Percentiles rank a stretch among this genome's conserved stretches.
Evolutionary conservation across 768 basidiomycete genomes (phyloP).

Genomic region (Cyclocybe cylindracea): DNA sequence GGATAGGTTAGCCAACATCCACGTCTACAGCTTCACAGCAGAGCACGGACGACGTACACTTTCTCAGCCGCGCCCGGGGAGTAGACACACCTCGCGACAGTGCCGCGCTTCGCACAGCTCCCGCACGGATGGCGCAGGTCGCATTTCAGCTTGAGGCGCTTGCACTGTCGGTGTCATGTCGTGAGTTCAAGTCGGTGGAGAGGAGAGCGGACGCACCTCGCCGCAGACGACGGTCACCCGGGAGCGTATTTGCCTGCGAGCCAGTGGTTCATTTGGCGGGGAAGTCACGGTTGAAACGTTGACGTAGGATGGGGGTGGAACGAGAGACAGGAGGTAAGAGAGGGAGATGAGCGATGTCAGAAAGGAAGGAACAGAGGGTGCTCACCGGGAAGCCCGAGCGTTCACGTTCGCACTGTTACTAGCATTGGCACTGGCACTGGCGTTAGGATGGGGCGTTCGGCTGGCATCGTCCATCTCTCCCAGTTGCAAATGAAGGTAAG

Average conservation of each 20-base stretch:
- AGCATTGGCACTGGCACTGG: too few relatives aligned
- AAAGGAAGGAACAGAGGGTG: too few relatives aligned
- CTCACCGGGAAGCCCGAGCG: too few relatives aligned
- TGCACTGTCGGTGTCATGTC: conserved; percentile 61
- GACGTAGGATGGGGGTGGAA: conserved; percentile 3
- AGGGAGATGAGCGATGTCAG: too few relatives aligned
- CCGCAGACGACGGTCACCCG: conserved; percentile 81
- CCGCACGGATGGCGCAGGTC: conserved; percentile 78
- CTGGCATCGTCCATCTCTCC: too few relatives aligned
- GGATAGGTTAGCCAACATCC: too few relatives aligned
- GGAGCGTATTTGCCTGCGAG: conserved; percentile 57
- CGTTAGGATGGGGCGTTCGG: too few relatives aligned
- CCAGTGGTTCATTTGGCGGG: too few relatives aligned
- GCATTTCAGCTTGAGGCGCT: conserved; percentile 85
- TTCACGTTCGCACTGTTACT: too few relatives aligned
- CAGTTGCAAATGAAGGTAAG: too few relatives aligned
- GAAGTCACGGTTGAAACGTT: background rate
- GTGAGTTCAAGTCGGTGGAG: conserved; percentile 1
- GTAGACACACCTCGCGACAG: conserved; percentile 70
- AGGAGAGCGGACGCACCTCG: conserved; percentile 51
- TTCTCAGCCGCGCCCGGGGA: conserved; percentile 85
- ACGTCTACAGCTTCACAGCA: too few relatives aligned
- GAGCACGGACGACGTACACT: conserved; percentile 65
- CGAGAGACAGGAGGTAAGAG: conserved; percentile 4
- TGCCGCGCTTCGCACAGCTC: conserved; percentile 79